Evolutionary conservation across 441 rosid genomes (phyloP), one percentile per base, ranked within the genome.

Genomic region (Populus trichocarpa): DNA sequence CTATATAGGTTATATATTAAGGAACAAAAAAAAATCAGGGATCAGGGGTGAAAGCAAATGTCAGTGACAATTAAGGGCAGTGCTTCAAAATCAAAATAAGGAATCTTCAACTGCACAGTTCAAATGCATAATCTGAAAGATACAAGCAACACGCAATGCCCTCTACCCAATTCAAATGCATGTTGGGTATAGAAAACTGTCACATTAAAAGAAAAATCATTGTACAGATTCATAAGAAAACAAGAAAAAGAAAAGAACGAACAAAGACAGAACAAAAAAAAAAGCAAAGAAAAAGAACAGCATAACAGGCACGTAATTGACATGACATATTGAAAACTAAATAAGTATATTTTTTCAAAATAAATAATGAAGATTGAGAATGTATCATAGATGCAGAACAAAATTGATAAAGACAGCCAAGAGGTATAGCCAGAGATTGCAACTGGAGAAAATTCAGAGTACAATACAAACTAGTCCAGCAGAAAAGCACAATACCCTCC

Each of bases 1-100:
- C 18, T 10, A 64, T 28, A 57, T 33, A 67, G 69, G 78, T 67
- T 25, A 79, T 78, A 73, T 71, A 72, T 57, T 26, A 28, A 71
- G 35, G 28, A 67, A 38, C 11, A 32, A 67, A 70, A 33, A 79
- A 68, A 69, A 63, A 16, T n/a, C n/a, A n/a, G n/a, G n/a, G n/a
- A 36, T 38, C 46, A 30, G 32, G 13, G 68, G 46, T 33, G 13
- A 59, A 32, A 76, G 67, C 76, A 76, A 18, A 61, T 64, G 59
- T 59, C 64, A 30, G 35, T 26, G 35, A 78, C 14, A 68, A 71
- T 35, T 28, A 70, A 71, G 12, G 6, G 6, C 69, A 75, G 28
- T 12, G 13, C 40, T 36, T 67, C 16, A 36, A 38, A 53, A 67
- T 72, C 59, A 40, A 73, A 50, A 12, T 12, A 59, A 38, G 70